phyloP scores from a whole-genome alignment of 805 yeast genomes.

The Wickerhamiella azyma region DNA sequence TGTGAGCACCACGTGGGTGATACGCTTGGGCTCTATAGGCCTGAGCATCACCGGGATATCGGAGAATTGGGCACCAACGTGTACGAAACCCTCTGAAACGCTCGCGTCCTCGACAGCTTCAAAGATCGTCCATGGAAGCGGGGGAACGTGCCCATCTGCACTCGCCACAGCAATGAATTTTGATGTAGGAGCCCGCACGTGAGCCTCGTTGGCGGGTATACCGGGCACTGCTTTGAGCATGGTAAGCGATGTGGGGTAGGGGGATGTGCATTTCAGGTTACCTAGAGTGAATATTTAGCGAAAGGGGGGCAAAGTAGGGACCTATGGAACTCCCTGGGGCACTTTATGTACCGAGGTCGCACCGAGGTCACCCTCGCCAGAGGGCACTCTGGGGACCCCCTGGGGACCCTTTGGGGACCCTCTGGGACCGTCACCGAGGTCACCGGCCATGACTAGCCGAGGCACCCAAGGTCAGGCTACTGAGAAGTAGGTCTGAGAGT shows the following conservation, averaged over 20 bases:
- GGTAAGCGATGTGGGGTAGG: not conserved
- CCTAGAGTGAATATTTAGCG: not conserved
- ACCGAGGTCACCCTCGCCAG: no score
- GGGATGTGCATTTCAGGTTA: not conserved
- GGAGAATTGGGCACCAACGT: not conserved
- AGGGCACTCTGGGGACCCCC: no score
- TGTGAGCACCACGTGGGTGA: conserved; percentile 31
- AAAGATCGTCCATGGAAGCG: conserved; percentile 10
- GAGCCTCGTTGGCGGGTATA: conserved; percentile 4
- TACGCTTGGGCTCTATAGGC: conserved; percentile 13
- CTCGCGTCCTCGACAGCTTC: not conserved
- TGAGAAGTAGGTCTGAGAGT: no score
- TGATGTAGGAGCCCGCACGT: not conserved
- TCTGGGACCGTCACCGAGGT: no score
- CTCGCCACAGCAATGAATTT: conserved; percentile 2
- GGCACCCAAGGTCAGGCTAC: no score
- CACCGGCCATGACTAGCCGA: no score
- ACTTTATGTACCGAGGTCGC: no score
- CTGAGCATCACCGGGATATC: not conserved
- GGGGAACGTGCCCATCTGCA: conserved; percentile 3
- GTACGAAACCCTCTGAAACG: not conserved
- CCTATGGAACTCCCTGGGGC: no score
- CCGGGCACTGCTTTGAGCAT: conserved; percentile 5
- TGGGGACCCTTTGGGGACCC: no score
- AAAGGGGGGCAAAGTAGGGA: no score